These are phyloP conservation scores for Malassezia psittaci DNA, from an alignment of 1,284 basidiomycete genomes.

Conservation along the genomic window DNA sequence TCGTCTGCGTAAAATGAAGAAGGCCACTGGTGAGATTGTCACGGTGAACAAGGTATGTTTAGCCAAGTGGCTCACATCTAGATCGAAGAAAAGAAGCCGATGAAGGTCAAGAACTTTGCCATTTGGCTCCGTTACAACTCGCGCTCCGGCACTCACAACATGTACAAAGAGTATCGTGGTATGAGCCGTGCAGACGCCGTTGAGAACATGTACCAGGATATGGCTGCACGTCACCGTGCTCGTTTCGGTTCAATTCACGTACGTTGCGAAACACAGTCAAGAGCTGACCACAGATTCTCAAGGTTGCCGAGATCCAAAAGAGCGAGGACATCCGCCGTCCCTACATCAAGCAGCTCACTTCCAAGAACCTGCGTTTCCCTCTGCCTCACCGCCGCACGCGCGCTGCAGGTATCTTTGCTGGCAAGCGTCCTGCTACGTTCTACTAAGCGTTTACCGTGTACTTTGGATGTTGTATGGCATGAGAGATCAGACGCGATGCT, in stretches of 20 bases:
- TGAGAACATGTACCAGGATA: constrained; percentile 96
- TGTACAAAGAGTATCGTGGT: constrained; percentile 87
- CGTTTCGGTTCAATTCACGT: constrained; percentile 98
- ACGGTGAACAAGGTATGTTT: constrained; percentile 86
- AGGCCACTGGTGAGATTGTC: constrained; percentile 97
- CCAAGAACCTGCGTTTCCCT: constrained; percentile 89
- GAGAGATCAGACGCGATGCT: constrained; percentile 2
- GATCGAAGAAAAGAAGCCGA: constrained; percentile 74
- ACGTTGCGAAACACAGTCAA: constrained; percentile 33
- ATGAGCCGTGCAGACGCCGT: constrained; percentile 89
- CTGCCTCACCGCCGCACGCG: constrained; percentile 70
- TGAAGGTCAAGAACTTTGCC: constrained; percentile 99
- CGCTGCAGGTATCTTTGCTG: constrained; percentile 49
- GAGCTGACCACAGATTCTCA: constrained; percentile 60
- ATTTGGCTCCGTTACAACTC: constrained; percentile 92
- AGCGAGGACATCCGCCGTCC: constrained; percentile 68
- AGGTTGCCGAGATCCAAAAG: constrained; percentile 88
- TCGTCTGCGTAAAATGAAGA: constrained; percentile 80
- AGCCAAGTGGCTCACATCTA: neutral
- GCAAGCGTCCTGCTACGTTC: constrained; percentile 50
- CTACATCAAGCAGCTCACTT: constrained; percentile 92
- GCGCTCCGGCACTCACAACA: constrained; percentile 49
- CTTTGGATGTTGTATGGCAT: constrained; percentile 6
- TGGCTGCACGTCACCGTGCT: constrained; percentile 97
- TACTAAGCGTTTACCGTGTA: constrained; percentile 35